A percentile compares a stretch with the other conserved stretches of the same genome.
These are phyloP conservation scores for Saposhnikovia divaricata DNA, from an alignment of 129 eudicot genomes.

Conservation along the genomic window DNA sequence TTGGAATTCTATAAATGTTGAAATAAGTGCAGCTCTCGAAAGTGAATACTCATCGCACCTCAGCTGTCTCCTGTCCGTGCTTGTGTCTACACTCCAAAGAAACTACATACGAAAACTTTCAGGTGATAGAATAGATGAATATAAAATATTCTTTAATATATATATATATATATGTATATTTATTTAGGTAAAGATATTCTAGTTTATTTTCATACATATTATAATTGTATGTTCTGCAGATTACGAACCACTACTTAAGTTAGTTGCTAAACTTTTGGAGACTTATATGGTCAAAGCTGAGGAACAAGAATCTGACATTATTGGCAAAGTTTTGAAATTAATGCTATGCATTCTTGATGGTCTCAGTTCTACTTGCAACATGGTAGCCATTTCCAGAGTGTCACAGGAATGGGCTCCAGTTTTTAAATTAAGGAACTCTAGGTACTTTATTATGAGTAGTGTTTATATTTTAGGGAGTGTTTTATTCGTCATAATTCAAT, in stretches of 20 bases:
- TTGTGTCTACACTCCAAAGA: slow-evolving; percentile 45
- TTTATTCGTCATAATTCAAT: neutral
- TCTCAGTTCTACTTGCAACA: slow-evolving; percentile 28
- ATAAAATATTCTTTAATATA: neutral
- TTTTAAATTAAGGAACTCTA: slow-evolving; percentile 46
- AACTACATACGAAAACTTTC: slow-evolving; percentile 31
- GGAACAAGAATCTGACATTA: slow-evolving; percentile 30
- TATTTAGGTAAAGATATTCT: neutral
- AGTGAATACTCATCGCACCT: slow-evolving; percentile 37
- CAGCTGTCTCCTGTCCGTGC: slow-evolving; percentile 56
- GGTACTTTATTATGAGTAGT: slow-evolving; percentile 30
- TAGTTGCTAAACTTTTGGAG: slow-evolving; percentile 44
- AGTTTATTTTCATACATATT: slow-evolving; percentile 3
- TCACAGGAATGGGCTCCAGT: slow-evolving; percentile 59
- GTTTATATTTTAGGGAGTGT: neutral
- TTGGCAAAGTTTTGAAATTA: slow-evolving; percentile 47
- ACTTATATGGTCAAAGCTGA: slow-evolving; percentile 25
- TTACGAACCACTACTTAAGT: slow-evolving; percentile 35
- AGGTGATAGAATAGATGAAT: slow-evolving; percentile 33
- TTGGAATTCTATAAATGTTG: neutral
- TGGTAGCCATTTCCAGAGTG: slow-evolving; percentile 22
- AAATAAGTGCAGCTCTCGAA: slow-evolving; percentile 18
- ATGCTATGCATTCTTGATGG: slow-evolving; percentile 75
- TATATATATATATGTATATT: neutral
- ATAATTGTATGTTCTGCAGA: slow-evolving; percentile 30